These are phyloP conservation scores for Candida patagonica DNA, from an alignment of 805 yeast genomes.

Conservation along the genomic window DNA sequence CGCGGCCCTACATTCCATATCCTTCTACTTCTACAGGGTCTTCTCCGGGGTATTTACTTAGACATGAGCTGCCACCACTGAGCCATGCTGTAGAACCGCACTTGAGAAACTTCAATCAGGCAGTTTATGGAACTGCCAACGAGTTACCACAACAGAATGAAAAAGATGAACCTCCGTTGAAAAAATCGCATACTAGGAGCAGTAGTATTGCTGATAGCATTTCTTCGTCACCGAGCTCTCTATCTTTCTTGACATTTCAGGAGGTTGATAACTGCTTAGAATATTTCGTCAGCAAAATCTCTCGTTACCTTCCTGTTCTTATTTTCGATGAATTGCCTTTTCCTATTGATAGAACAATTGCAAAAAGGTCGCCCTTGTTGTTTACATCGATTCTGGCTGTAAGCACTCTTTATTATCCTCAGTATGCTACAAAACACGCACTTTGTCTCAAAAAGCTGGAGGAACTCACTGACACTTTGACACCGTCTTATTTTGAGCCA, in stretches of 20 bases:
- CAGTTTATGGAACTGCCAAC: background rate
- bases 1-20: background rate
- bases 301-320: constrained; percentile 16
- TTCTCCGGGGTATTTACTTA: constrained; percentile 1
- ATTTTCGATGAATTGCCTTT: constrained; percentile 13
- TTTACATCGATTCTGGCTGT: constrained; percentile 15
- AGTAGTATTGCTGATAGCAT: background rate
- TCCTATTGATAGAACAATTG: constrained; percentile 9
- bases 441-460: constrained; percentile 11
- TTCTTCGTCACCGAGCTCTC: background rate
- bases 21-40: constrained; percentile 2
- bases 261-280: constrained; percentile 12
- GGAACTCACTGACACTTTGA: constrained; percentile 3
- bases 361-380: constrained; percentile 12
- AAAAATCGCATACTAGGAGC: background rate
- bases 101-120: too few relatives aligned
- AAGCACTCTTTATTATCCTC: constrained; percentile 12
- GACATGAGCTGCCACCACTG: constrained; percentile 2
- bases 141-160: background rate
- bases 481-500: constrained; percentile 1
- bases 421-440: constrained; percentile 11
- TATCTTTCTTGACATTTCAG: background rate
- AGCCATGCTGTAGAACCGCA: background rate
- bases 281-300: constrained; percentile 12
- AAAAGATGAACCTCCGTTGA: background rate